Base-by-base conservation (phyloP, 768 basidiomycete genomes). In the Kwoniella pini region DNA sequence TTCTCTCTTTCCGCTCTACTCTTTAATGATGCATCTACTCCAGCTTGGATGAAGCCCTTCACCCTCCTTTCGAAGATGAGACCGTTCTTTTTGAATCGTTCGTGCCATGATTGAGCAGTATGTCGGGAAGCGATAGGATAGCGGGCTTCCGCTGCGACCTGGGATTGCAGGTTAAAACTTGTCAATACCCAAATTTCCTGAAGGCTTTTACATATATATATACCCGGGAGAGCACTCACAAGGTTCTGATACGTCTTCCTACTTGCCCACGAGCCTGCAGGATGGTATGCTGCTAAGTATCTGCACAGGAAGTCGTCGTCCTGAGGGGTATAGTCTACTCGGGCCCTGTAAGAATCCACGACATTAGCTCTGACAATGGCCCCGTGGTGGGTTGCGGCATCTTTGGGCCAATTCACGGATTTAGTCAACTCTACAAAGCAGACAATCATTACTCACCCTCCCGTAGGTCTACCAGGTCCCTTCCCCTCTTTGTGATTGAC, bases 291-390 rank as follows among this genome's bases (percentile, higher is more conserved):
- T 9, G 74, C 74, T 4, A 75, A 60, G 21, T 64, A 75, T 19
- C 71, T 62, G 33, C 60, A 62, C 11, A 75, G 50, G 43, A 72
- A 71, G 22, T 75, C 74, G 43, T 72, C 74, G 45, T 75, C 74
- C 39, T 63, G 49, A 0, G 58, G 61, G 12, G 69, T 64, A 53
- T 70, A 75, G 6, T 70, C 71, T 4, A 60, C 48, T 24, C 74
- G 40, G 12, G 68, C 62, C 49, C 70, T 71, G 46, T 3, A 10
- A 15, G 17, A 11, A 17, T 42, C 2, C 2, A 17, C 22, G 22
- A 22, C n/a, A 30, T 44, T 39, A 56, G 44, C 24, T 42, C 10
- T 3, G 7, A 36, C 31, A 26, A 39, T 12, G 21, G 48, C 24
- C 48, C 26, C 12, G 19, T 3, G 24, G 15, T 36, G 19, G 4